Evolutionary conservation across 2,329 filamentous ascomycete genomes (phyloP).

Genomic region (Diaporthe amygdali): DNA sequence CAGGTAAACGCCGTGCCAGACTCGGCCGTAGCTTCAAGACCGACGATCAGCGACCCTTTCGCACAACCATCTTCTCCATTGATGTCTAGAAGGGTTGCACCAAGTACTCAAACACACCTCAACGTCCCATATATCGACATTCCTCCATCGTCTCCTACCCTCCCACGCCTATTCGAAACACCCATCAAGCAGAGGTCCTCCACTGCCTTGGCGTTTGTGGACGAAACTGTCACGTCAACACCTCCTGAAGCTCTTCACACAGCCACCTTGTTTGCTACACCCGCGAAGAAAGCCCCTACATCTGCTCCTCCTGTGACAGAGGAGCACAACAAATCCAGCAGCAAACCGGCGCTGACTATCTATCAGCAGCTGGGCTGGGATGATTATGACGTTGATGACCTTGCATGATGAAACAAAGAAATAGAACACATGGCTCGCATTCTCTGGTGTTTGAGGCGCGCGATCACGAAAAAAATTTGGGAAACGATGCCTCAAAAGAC

Average conservation of each 20-base stretch:
- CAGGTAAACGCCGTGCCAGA: conserved; percentile 32
- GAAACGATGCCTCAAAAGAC: neutral
- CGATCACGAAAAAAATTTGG: neutral
- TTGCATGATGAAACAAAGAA: conserved; percentile 35
- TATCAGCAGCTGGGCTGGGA: conserved; percentile 65
- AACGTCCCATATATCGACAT: conserved; percentile 5
- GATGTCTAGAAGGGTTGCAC: conserved; percentile 22
- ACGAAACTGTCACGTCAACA: conserved; percentile 20
- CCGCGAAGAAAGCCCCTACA: conserved; percentile 13
- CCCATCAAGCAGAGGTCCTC: conserved; percentile 20
- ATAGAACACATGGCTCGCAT: neutral
- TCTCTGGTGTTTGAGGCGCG: neutral
- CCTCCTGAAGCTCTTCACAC: conserved; percentile 16
- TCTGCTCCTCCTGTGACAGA: neutral
- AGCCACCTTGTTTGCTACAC: conserved; percentile 15
- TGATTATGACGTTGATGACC: conserved; percentile 54
- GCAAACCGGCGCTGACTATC: conserved; percentile 44
- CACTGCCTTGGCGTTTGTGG: neutral
- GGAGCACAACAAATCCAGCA: neutral
- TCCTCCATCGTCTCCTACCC: conserved; percentile 19
- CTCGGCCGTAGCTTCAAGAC: conserved; percentile 13
- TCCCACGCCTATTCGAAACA: conserved; percentile 25
- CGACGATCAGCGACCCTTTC: conserved; percentile 2
- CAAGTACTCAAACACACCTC: neutral
- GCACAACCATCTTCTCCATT: conserved; percentile 28